Base-by-base conservation (phyloP, 78 protist genomes). In the Dictyostelium brefeldianum region DNA sequence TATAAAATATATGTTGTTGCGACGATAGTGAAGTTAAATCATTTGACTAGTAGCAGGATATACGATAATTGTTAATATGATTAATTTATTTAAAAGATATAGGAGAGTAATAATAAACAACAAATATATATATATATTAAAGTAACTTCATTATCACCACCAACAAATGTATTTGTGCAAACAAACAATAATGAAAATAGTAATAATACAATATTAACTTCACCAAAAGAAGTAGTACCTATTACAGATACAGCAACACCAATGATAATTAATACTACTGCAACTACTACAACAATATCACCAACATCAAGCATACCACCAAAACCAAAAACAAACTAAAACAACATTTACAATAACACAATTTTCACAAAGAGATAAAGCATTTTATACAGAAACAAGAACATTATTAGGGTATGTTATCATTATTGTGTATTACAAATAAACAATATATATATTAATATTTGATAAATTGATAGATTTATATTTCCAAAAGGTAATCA, bases 401-500 rank as follows among this genome's bases (percentile, higher is more conserved):
- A 22, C 59, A 5, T 17, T 77, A 22, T 80, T 18, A 29, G 85
- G 94, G 84, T 87, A 80, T 4, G 25, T 41, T 31, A 59, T 59
- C 67, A n/a, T n/a, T 12, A n/a, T 57, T 4, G 31, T 14, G 5
- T 9, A 2, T 36, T 36, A 36, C 2, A 36, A 36, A 12, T 17
- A 47, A 14, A 67, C 15, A 5, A n/a, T n/a, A 80, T 7, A 29
- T 29, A 4, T 29, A 31, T 1, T 25, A 17, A 4, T 46, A 11
- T 25, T 11, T 53, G n/a, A n/a, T n/a, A n/a, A n/a, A n/a, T n/a
- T n/a, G n/a, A n/a, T n/a, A n/a, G n/a, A n/a, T n/a, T n/a, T 78
- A 29, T 81, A 3, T 90, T 81, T 41, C 94, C 89, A 54, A 90
- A 78, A 79, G 94, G 89, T 47, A 81, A 81, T 64, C 27, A 53